Percentiles rank a stretch among this genome's conserved stretches.
phyloP scores from a whole-genome alignment of 208 protist genomes.

The Phytomonas serpens region DNA sequence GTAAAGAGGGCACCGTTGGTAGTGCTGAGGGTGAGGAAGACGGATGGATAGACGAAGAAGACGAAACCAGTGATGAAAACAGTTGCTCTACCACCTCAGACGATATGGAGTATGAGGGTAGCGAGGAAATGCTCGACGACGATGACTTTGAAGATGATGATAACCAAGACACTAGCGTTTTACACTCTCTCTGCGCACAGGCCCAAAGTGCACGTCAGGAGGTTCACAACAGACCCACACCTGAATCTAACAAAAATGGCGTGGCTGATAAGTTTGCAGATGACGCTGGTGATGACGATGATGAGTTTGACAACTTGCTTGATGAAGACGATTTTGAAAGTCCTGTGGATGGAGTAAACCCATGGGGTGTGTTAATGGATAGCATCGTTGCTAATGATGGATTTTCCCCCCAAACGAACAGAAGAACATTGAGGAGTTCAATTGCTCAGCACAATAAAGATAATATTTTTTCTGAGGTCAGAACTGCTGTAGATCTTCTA shows the following conservation, averaged over 20 bases:
- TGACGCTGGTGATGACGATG: constrained; percentile 24
- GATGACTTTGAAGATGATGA: constrained; percentile 19
- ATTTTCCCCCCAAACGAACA: background rate
- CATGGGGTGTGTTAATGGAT: constrained; percentile 23
- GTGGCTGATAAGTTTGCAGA: constrained; percentile 3
- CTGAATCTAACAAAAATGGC: background rate
- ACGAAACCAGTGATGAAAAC: constrained; percentile 14
- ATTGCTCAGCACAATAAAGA: background rate
- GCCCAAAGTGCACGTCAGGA: constrained; percentile 27
- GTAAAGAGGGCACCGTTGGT: constrained; percentile 27
- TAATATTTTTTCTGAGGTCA: background rate
- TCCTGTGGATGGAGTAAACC: constrained; percentile 53
- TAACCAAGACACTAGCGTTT: constrained; percentile 20
- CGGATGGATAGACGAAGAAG: constrained; percentile 28
- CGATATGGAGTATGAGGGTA: constrained; percentile 17
- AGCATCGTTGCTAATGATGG: background rate
- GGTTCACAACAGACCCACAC: constrained; percentile 2
- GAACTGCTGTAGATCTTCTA: background rate
- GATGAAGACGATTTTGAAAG: constrained; percentile 68
- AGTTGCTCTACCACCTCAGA: background rate
- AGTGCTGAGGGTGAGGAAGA: constrained; percentile 28
- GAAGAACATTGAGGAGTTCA: background rate
- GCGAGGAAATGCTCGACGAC: constrained; percentile 17
- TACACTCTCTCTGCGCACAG: constrained; percentile 22
- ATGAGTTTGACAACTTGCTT: constrained; percentile 59